Evolutionary conservation across 2,329 filamentous ascomycete species (phyloP).

Genomic region (Sporothrix pseudoabietina): DNA sequence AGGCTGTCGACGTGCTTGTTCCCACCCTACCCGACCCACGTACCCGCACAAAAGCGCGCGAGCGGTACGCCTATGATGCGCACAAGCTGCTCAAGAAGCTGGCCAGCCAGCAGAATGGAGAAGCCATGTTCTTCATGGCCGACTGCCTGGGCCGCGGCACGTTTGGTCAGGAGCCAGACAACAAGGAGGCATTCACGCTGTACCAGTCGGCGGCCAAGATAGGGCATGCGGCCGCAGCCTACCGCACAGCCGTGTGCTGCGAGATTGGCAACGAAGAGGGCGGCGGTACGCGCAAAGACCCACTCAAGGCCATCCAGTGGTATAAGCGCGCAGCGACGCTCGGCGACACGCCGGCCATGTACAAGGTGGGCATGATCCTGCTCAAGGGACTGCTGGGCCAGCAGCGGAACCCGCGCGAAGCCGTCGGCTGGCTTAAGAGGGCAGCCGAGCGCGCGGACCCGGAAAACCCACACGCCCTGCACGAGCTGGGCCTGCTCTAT

Average conservation of each 20-base stretch:
- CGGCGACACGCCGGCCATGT: conserved; percentile 93
- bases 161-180: conserved; percentile 76
- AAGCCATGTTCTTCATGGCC: conserved; percentile 92
- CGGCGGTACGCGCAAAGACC: conserved; percentile 87
- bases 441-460: conserved; percentile 84
- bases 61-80: conserved; percentile 82
- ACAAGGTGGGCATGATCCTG: conserved; percentile 95
- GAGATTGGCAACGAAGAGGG: conserved; percentile 94
- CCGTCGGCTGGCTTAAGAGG: conserved; percentile 87
- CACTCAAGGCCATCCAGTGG: conserved; percentile 95
- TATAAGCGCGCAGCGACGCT: conserved; percentile 90
- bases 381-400: conserved; percentile 94
- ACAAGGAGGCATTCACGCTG: conserved; percentile 88
- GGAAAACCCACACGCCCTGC: conserved; percentile 92
- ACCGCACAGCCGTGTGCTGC: conserved; percentile 94
- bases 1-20: conserved; percentile 78
- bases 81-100: conserved; percentile 92
- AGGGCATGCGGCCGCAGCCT: conserved; percentile 83
- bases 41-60: conserved; percentile 72
- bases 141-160: conserved; percentile 83
- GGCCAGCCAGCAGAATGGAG: conserved; percentile 68
- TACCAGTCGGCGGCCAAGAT: conserved; percentile 94
- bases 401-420: conserved; percentile 77
- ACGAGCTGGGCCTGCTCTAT: conserved; percentile 75
- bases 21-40: conserved; percentile 66